A percentile compares a stretch with the other conserved stretches of the same genome.
Evolutionary conservation across 345 rosid genomes (phyloP).

Genomic region (Eucalyptus sideroxylon): DNA sequence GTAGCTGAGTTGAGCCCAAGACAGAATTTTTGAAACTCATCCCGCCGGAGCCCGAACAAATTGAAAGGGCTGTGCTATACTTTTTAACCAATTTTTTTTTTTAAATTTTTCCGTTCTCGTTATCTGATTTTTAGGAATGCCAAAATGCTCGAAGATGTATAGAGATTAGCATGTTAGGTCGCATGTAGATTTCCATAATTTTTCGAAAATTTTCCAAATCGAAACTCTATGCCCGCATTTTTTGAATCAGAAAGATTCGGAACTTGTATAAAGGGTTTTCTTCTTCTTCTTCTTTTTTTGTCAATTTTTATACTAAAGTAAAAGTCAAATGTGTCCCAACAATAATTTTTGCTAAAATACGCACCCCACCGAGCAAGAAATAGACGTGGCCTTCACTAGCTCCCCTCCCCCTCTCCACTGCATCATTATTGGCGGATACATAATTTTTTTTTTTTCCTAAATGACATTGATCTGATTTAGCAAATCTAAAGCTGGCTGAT

Average conservation of each 20-base stretch:
- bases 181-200: neutral
- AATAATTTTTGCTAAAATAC: neutral
- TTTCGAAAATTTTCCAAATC: neutral
- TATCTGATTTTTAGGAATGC: neutral
- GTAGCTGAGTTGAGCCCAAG: neutral
- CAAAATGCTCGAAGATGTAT: neutral
- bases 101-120: neutral
- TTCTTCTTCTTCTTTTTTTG: no score
- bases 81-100: neutral
- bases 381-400: neutral
- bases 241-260: neutral
- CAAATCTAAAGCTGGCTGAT: no score
- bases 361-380: accelerated
- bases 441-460: neutral
- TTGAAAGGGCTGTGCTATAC: neutral
- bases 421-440: neutral
- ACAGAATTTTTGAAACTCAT: neutral
- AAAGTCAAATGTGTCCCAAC: neutral
- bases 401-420: neutral
- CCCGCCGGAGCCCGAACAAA: neutral
- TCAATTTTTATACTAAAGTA: neutral
- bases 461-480: neutral
- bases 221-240: accelerated
- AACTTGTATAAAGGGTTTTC: neutral
- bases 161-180: neutral